Percentiles rank a stretch among this genome's conserved stretches.
Evolutionary conservation across 106 monocot genomes (phyloP).

Genomic region (Dioscorea alata): DNA sequence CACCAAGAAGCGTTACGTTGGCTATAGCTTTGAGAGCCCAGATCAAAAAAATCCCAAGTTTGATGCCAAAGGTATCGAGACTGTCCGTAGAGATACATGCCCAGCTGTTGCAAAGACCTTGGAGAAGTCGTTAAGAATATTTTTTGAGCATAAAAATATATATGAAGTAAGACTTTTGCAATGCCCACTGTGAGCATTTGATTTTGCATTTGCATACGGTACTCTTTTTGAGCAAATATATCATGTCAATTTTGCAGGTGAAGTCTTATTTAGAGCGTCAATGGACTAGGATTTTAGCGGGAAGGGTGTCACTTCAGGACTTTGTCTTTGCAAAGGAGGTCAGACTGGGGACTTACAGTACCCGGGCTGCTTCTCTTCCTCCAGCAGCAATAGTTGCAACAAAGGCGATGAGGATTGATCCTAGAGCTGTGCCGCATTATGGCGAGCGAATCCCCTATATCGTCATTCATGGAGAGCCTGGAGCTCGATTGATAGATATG

Average conservation of each 20-base stretch:
- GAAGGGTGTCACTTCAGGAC: constrained; percentile 81
- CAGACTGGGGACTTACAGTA: constrained; percentile 71
- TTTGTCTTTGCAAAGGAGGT: constrained; percentile 98
- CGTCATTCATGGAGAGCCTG: constrained; percentile 90
- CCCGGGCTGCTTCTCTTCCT: constrained; percentile 59
- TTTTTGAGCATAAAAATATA: constrained; percentile 73
- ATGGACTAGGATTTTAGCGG: constrained; percentile 74
- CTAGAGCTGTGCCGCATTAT: constrained; percentile 68
- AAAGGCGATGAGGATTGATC: constrained; percentile 69
- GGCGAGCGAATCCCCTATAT: constrained; percentile 89
- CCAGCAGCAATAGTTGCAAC: constrained; percentile 94
- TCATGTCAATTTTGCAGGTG: constrained; percentile 37
- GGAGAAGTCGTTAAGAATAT: constrained; percentile 69
- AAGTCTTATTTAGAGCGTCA: constrained; percentile 82
- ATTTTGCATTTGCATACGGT: neutral
- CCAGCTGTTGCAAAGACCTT: constrained; percentile 87
- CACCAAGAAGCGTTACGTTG: constrained; percentile 98
- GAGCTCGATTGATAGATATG: constrained; percentile 84
- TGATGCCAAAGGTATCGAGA: constrained; percentile 98
- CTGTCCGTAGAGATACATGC: constrained; percentile 91
- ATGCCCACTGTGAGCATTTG: neutral
- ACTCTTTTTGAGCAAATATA: neutral
- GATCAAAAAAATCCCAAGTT: constrained; percentile 63
- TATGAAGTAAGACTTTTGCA: constrained; percentile 38
- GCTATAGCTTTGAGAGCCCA: constrained; percentile 83